Base-by-base conservation (phyloP, 2,329 filamentous ascomycete genomes). In the Neoascochyta sp. region DNA sequence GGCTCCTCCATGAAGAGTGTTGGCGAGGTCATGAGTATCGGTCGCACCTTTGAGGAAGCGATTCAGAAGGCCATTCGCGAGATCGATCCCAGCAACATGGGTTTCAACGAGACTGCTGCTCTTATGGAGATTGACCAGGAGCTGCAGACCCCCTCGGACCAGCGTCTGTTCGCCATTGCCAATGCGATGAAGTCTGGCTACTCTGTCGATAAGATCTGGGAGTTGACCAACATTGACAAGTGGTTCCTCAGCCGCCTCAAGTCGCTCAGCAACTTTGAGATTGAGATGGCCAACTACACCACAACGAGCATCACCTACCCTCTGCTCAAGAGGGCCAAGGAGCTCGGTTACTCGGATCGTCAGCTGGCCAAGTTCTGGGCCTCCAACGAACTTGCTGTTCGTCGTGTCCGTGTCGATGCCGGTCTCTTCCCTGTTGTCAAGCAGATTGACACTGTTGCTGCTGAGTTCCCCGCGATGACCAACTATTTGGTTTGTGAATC, bases 1-100 rank as follows among this genome's bases (percentile, higher is more conserved):
- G 90, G 89, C 16, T 96, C 92, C 3, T 95, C 90, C 9, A 98
- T 98, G 92, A 98, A 96, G 81, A 95, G 87, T 76, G 89, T 98
- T 30, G 92, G 92, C 57, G 92, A 98, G 64, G 92, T 98, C 47
- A 96, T 98, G 92, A 90, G 85, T 55, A 95, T 98, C 49, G 92
- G 92, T 34, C 75, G 92, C 46, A 94, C 86, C 1, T 98, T 98
- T 51, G 92, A 98, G 66, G 92, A 98, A 67, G 92, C 92, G 7
- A 95, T 98, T 22, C 92, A 98, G 56, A 98, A 96, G 66, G 92
- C 92, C 12, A 98, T 98, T 52, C 83, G 92, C 28, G 82, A 87
- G 22, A 90, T 96, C 35, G 92, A 98, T 64, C 90, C 86, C 67
- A 83, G 92, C 70, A 96, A 96, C 60, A 74, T 95, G 14, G 92